These are phyloP conservation scores for Penicillium sp. DNA, from an alignment of 2,329 filamentous ascomycete species.

Conservation along the genomic window DNA sequence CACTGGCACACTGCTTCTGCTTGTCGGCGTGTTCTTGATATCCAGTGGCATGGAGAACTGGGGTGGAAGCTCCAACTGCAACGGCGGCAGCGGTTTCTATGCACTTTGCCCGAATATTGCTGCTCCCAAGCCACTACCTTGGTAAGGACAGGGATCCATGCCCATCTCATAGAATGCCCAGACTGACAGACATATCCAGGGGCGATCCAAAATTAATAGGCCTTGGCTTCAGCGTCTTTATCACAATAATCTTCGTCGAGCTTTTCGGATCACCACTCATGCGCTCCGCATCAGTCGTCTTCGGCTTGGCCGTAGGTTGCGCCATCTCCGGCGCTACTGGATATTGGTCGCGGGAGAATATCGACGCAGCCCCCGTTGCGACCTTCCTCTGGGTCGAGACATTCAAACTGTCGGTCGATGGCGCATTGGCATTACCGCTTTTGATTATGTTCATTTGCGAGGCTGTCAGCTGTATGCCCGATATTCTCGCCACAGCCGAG, in stretches of 20 bases:
- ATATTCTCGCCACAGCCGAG: constrained; percentile 66
- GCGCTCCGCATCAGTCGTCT: constrained; percentile 75
- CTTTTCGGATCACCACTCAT: constrained; percentile 81
- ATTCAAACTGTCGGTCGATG: constrained; percentile 63
- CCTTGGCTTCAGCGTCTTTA: constrained; percentile 77
- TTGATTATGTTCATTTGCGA: constrained; percentile 61
- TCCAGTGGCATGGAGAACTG: constrained; percentile 72
- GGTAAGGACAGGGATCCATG: constrained; percentile 44
- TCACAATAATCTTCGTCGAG: constrained; percentile 78
- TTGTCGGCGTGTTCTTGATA: constrained; percentile 75
- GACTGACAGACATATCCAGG: constrained; percentile 9
- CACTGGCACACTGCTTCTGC: constrained; percentile 68
- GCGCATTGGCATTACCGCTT: constrained; percentile 62
- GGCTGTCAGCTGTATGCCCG: constrained; percentile 70
- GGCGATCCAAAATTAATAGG: constrained; percentile 77
- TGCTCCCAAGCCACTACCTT: constrained; percentile 71
- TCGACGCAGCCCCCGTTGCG: constrained; percentile 66
- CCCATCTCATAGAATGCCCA: not conserved
- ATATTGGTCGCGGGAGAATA: constrained; percentile 74
- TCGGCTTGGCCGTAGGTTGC: constrained; percentile 74
- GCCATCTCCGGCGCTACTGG: constrained; percentile 76
- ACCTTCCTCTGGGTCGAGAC: constrained; percentile 70
- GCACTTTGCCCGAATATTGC: constrained; percentile 65
- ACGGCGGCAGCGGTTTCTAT: constrained; percentile 64
- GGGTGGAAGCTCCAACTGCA: constrained; percentile 58